Percentiles rank a stretch among this genome's conserved stretches.
These are phyloP conservation scores for Pulveroboletus frians DNA, from an alignment of 768 basidiomycete species.

Conservation along the genomic window DNA sequence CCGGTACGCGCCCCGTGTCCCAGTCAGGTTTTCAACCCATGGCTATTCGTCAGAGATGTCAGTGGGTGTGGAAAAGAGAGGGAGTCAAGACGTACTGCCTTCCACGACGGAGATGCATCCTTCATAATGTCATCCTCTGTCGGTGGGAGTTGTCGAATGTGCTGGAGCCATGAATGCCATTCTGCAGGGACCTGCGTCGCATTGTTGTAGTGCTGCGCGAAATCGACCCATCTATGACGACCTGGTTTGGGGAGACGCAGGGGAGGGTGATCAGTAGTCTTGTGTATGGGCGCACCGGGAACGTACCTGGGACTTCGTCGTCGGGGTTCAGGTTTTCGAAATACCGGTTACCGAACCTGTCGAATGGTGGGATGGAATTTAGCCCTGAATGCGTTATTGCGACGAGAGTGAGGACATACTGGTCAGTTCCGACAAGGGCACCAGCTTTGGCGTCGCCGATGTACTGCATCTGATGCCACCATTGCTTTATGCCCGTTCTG, in stretches of 20 bases:
- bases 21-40: constrained; percentile 85
- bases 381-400: not conserved
- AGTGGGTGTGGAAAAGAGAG: not conserved
- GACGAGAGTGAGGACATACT: constrained; percentile 47
- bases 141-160: constrained; percentile 84
- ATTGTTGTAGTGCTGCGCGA: constrained; percentile 83
- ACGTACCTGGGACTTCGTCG: constrained; percentile 83
- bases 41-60: constrained; percentile 42
- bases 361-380: not conserved
- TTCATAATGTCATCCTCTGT: constrained; percentile 68
- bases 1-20: constrained; percentile 86
- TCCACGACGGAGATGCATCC: constrained; percentile 70
- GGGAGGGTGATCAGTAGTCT: not conserved
- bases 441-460: constrained; percentile 94
- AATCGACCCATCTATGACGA: constrained; percentile 97
- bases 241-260: constrained; percentile 40
- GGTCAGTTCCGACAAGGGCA: constrained; percentile 67
- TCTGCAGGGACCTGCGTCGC: constrained; percentile 93
- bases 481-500: constrained; percentile 73
- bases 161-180: constrained; percentile 95
- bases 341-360: constrained; percentile 92
- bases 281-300: not conserved
- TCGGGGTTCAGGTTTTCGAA: constrained; percentile 86
- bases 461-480: constrained; percentile 90
- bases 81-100: constrained; percentile 55